Evolutionary conservation across 306 rosid species (phyloP).

Genomic region (Canavalia gladiata): DNA sequence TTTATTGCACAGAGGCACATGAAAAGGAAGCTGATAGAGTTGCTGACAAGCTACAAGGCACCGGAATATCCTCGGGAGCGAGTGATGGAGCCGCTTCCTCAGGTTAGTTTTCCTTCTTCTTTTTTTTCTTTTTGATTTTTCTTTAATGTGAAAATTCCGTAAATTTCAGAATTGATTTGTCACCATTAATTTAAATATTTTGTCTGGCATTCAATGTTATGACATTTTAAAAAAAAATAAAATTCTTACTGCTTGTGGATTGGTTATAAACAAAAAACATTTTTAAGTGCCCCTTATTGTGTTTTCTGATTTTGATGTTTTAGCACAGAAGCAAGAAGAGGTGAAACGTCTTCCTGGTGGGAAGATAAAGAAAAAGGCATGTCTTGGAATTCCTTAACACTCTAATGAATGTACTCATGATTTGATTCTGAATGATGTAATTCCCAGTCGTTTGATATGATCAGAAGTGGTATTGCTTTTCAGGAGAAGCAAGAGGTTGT

Average conservation of each 20-base stretch:
- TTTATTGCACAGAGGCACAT: slow-evolving; percentile 63
- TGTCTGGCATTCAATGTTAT: slow-evolving; percentile 19
- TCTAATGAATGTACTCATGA: slow-evolving; percentile 1
- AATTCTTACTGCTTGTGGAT: slow-evolving; percentile 11
- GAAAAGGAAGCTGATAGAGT: slow-evolving; percentile 75
- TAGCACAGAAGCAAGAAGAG: slow-evolving; percentile 82
- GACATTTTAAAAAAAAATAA: background rate
- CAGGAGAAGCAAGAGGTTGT: slow-evolving; percentile 95
- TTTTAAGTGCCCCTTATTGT: background rate
- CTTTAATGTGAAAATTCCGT: background rate
- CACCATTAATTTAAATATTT: slow-evolving; percentile 23
- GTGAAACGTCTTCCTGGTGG: slow-evolving; percentile 99
- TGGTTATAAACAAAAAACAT: background rate
- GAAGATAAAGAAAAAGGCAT: slow-evolving; percentile 95
- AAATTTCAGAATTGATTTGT: slow-evolving; percentile 15
- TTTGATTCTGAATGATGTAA: background rate
- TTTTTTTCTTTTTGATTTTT: too few species aligned
- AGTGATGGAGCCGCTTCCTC: slow-evolving; percentile 88
- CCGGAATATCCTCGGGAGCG: slow-evolving; percentile 67
- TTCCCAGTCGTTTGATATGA: slow-evolving; percentile 32
- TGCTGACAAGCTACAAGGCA: slow-evolving; percentile 72
- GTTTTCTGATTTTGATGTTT: slow-evolving; percentile 46
- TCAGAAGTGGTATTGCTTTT: slow-evolving; percentile 36
- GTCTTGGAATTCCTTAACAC: slow-evolving; percentile 2
- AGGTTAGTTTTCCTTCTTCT: slow-evolving; percentile 49